These are phyloP conservation scores for Platanus orientalis DNA, from an alignment of 164 flowering plant genomes.

Conservation along the genomic window DNA sequence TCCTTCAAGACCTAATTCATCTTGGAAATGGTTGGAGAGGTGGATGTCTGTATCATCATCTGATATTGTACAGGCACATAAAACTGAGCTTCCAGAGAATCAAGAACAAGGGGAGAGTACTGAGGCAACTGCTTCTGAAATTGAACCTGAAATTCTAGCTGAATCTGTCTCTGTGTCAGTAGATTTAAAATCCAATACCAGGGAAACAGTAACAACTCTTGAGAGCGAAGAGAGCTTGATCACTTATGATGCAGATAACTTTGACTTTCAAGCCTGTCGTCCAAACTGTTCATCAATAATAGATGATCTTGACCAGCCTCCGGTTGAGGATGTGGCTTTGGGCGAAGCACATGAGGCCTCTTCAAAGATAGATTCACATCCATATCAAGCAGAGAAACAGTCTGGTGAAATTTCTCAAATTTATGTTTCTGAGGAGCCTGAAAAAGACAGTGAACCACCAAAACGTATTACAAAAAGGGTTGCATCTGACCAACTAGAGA, in stretches of 20 bases:
- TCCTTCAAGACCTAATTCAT: slow-evolving; percentile 49
- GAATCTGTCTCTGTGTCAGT: slow-evolving; percentile 25
- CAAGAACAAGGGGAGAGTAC: slow-evolving; percentile 18
- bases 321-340: slow-evolving; percentile 21
- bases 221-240: slow-evolving; percentile 45
- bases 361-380: slow-evolving; percentile 12
- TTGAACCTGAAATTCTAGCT: slow-evolving; percentile 20
- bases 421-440: slow-evolving; percentile 31
- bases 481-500: slow-evolving; percentile 51
- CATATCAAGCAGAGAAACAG: slow-evolving; percentile 17
- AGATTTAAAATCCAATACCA: slow-evolving; percentile 18
- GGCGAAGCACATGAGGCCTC: slow-evolving; percentile 18
- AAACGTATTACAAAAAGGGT: slow-evolving; percentile 37
- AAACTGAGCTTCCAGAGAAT: slow-evolving; percentile 24
- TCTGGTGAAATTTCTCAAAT: slow-evolving; percentile 19
- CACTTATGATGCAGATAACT: slow-evolving; percentile 31
- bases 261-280: slow-evolving; percentile 26
- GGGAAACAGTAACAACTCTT: slow-evolving; percentile 17
- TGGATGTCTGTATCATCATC: slow-evolving; percentile 77
- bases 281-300: slow-evolving; percentile 19
- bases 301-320: slow-evolving; percentile 24
- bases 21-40: slow-evolving; percentile 95
- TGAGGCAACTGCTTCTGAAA: slow-evolving; percentile 16
- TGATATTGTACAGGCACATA: slow-evolving; percentile 21
- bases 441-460: slow-evolving; percentile 33